Base-by-base conservation (phyloP, 148 eudicot species). In the Chenopodium berlandieri region DNA sequence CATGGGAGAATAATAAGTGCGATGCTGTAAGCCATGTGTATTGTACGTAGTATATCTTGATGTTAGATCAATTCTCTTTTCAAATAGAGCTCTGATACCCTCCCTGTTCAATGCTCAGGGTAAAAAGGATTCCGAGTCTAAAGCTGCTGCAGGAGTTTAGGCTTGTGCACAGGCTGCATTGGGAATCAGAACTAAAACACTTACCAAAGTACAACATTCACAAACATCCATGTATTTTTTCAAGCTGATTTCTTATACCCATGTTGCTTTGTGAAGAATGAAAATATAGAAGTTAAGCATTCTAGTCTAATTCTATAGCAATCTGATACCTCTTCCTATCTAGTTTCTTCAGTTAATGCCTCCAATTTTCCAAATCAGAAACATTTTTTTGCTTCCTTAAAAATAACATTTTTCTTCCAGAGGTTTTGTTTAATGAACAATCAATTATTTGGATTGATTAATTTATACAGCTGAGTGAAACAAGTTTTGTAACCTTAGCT, bases 61-160 rank as follows among this genome's bases (percentile, higher is more conserved):
- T 31, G 2, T 9, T 76, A 20, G 54, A 23, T 27, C 19, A 30
- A 67, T 54, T 75, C 46, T 17, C 34, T 63, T 69, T 74, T 64
- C 62, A 52, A 17, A 60, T 74, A 1, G 1, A 13, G 60, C 65
- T 77, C 17, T 82, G 34, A n/a, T 46, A 12, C 20, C 23, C 66
- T 71, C 31, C 25, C 23, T 67, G 60, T 77, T 79, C 90, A 91
- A 92, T 67, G 60, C 75, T 79, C 90, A 91, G 94, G 94, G 87
- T 66, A 88, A 83, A 76, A 82, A 86, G 47, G 97, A 85, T 86
- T 69, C 91, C 37, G 86, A 85, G 86, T 85, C 63, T 76, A 85
- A 88, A 89, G 88, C 93, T 84, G 88, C 89, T 40, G 95, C 97
- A 22, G 89, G 93, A 76, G 89, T 91, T 81, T 93, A 87, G 87